Conservation (phyloP, 1,284 basidiomycete species). For the Leccinum griseonigrum region DNA sequence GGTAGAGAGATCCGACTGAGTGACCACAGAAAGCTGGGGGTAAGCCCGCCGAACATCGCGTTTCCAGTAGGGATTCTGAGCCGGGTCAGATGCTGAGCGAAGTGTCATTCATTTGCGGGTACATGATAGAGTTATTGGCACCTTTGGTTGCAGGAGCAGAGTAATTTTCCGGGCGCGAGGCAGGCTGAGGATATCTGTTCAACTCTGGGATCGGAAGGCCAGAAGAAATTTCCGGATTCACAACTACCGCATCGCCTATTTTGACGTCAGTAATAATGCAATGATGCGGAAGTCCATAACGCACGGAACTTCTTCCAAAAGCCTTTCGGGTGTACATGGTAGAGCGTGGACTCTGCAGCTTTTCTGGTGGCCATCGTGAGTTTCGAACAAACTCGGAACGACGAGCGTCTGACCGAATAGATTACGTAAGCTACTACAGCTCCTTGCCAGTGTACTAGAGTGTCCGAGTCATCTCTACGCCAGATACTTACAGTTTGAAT, state of each 20-base stretch:
- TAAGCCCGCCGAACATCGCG: slow-evolving; percentile 91
- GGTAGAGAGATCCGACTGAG: slow-evolving; percentile 76
- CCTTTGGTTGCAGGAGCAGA: slow-evolving; percentile 87
- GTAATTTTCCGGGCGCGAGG: slow-evolving; percentile 82
- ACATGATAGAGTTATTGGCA: slow-evolving; percentile 30
- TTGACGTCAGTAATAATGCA: slow-evolving; percentile 9
- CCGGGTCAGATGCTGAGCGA: slow-evolving; percentile 69
- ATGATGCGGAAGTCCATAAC: slow-evolving; percentile 24
- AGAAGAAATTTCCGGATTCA: slow-evolving; percentile 90
- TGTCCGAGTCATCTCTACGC: no score
- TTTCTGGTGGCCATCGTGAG: slow-evolving; percentile 65
- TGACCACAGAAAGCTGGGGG: slow-evolving; percentile 83
- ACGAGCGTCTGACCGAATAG: not conserved
- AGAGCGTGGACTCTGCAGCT: slow-evolving; percentile 80
- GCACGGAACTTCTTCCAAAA: slow-evolving; percentile 95
- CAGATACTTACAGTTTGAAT: no score
- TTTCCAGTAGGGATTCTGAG: slow-evolving; percentile 90
- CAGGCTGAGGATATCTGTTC: slow-evolving; percentile 86
- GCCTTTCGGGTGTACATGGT: slow-evolving; percentile 83
- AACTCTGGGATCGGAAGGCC: slow-evolving; percentile 79
- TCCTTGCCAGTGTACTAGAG: no score
- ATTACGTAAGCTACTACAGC: slow-evolving; percentile 19
- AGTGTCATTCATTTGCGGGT: slow-evolving; percentile 1
- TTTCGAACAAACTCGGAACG: slow-evolving; percentile 7
- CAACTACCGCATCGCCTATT: slow-evolving; percentile 68